phyloP scores from a whole-genome alignment of 129 eudicot genomes.

The Oenanthe sinensis region DNA sequence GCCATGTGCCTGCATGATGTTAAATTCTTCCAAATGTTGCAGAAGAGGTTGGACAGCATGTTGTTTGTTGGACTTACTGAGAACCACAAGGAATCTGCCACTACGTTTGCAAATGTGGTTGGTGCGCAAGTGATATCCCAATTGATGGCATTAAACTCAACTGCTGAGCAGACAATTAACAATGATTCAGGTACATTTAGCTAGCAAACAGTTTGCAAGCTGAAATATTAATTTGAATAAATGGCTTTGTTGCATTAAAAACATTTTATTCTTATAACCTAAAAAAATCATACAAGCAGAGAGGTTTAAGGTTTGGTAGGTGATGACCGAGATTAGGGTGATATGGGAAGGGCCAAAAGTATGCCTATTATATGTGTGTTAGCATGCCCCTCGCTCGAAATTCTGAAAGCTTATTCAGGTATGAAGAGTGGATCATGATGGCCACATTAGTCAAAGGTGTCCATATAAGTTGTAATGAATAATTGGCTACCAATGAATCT shows the following conservation, averaged over 20 bases:
- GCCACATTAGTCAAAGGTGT: not conserved
- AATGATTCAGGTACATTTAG: conserved; percentile 42
- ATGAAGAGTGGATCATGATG: not conserved
- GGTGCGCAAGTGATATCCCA: conserved; percentile 84
- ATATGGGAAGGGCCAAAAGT: not conserved
- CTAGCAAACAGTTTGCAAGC: not conserved
- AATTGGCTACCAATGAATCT: not conserved
- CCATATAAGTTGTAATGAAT: not conserved
- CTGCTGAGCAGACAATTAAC: conserved; percentile 16
- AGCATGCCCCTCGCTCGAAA: too few species aligned
- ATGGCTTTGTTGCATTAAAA: not conserved
- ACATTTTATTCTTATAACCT: not conserved
- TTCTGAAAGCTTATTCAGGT: too few species aligned
- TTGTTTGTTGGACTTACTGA: conserved; percentile 91
- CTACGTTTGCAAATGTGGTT: conserved; percentile 81
- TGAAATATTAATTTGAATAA: too few species aligned
- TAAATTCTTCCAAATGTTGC: conserved; percentile 37
- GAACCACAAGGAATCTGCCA: conserved; percentile 78
- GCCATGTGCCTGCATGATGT: conserved; percentile 19
- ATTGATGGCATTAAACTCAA: conserved; percentile 28
- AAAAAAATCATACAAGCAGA: not conserved
- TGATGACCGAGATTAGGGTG: not conserved
- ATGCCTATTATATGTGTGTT: not conserved
- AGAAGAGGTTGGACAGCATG: conserved; percentile 94
- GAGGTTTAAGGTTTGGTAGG: not conserved